A percentile compares a stretch with the other conserved stretches of the same genome.
phyloP scores from a whole-genome alignment of 2,329 filamentous ascomycete species.

The Emmonsiellopsis sp. region DNA sequence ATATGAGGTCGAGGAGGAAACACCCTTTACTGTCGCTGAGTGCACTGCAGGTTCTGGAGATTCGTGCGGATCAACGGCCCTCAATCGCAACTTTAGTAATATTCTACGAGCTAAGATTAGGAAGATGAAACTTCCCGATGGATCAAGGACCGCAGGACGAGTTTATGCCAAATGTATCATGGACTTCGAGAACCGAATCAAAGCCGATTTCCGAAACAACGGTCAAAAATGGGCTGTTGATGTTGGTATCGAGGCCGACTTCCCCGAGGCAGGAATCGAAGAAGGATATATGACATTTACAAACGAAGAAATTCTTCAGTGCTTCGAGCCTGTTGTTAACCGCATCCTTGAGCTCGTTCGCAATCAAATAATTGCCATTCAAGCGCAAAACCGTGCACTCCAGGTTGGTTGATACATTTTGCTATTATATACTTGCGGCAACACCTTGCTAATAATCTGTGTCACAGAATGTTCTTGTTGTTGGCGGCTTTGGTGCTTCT shows the following conservation, averaged over 20 bases:
- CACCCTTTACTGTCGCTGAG: slow-evolving; percentile 91
- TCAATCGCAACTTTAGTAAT: slow-evolving; percentile 98
- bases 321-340: slow-evolving; percentile 97
- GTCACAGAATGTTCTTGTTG: slow-evolving; percentile 74
- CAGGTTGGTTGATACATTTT: slow-evolving; percentile 46
- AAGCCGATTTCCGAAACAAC: slow-evolving; percentile 98
- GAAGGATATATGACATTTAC: slow-evolving; percentile 99
- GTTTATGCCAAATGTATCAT: slow-evolving; percentile 99
- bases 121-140: slow-evolving; percentile 98
- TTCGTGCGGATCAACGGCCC: slow-evolving; percentile 93
- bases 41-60: slow-evolving; percentile 96
- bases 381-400: slow-evolving; percentile 85
- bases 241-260: slow-evolving; percentile 96
- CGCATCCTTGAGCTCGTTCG: slow-evolving; percentile 89
- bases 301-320: slow-evolving; percentile 97
- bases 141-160: slow-evolving; percentile 92
- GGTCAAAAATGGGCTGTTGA: slow-evolving; percentile 99
- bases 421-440: not conserved
- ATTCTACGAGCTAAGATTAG: slow-evolving; percentile 94
- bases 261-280: slow-evolving; percentile 94
- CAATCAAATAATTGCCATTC: slow-evolving; percentile 98
- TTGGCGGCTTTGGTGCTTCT: slow-evolving; percentile 95
- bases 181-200: slow-evolving; percentile 99
- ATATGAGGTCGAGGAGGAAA: slow-evolving; percentile 96
- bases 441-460: slow-evolving; percentile 12